phyloP scores from a whole-genome alignment of 345 rosid species.

The Hypericum perforatum region DNA sequence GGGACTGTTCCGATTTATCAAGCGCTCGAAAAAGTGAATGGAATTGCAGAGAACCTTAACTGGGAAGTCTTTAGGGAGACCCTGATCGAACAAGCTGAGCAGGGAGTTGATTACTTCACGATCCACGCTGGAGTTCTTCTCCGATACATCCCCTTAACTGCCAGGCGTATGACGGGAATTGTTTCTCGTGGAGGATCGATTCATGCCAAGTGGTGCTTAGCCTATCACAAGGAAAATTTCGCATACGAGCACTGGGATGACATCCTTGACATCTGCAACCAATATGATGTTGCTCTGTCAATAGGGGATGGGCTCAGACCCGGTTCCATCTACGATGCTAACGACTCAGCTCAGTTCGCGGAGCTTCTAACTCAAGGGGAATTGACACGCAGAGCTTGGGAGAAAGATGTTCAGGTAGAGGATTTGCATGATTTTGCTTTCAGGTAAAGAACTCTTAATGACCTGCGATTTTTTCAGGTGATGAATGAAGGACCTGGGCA shows the following conservation, averaged over 20 bases:
- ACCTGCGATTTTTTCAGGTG: constrained; percentile 34
- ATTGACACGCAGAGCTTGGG: constrained; percentile 94
- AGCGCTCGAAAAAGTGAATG: constrained; percentile 92
- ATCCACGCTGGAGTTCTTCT: constrained; percentile 94
- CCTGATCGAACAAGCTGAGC: constrained; percentile 93
- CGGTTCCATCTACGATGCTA: constrained; percentile 97
- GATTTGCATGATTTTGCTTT: not conserved
- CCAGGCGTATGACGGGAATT: constrained; percentile 93
- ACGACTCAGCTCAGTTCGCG: constrained; percentile 95
- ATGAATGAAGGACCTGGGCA: constrained; percentile 99
- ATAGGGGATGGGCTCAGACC: constrained; percentile 97
- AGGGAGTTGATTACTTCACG: constrained; percentile 96
- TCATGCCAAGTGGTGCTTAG: constrained; percentile 97
- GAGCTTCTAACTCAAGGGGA: constrained; percentile 99
- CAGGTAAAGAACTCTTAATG: too few species aligned
- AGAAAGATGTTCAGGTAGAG: constrained; percentile 89
- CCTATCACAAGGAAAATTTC: constrained; percentile 93
- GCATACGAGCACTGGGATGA: constrained; percentile 99
- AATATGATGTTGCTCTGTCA: constrained; percentile 88
- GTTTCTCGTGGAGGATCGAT: constrained; percentile 97
- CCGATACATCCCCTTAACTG: constrained; percentile 86
- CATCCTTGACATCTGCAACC: constrained; percentile 89
- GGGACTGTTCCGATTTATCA: constrained; percentile 97
- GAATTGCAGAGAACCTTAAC: constrained; percentile 83
- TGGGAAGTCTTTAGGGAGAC: constrained; percentile 96